Conservation (phyloP, 2,329 filamentous ascomycete genomes). For the Lecanosticta acicola region DNA sequence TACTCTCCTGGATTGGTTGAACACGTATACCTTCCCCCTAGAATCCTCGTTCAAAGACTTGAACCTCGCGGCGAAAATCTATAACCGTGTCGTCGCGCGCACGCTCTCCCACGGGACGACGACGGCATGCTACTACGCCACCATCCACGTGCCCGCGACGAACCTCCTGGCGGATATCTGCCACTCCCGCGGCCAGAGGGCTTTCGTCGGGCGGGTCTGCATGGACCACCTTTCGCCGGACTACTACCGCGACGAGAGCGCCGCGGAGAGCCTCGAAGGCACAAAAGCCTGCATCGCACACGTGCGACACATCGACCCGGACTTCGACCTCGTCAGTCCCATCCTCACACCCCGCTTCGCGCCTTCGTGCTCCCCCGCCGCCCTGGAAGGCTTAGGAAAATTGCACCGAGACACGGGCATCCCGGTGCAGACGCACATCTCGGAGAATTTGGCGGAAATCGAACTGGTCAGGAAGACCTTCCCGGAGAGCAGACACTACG, state of each 20-base stretch:
- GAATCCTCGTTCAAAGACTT: slow-evolving; percentile 68
- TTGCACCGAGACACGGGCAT: slow-evolving; percentile 59
- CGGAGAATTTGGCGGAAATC: slow-evolving; percentile 73
- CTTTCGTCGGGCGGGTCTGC: slow-evolving; percentile 88
- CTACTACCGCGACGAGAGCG: slow-evolving; percentile 71
- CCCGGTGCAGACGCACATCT: slow-evolving; percentile 82
- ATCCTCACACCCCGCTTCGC: slow-evolving; percentile 70
- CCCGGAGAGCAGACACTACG: slow-evolving; percentile 59
- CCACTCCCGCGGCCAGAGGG: slow-evolving; percentile 71
- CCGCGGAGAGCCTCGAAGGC: slow-evolving; percentile 52
- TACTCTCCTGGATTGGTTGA: slow-evolving; percentile 87
- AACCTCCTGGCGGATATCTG: slow-evolving; percentile 86
- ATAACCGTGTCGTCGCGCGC: slow-evolving; percentile 68
- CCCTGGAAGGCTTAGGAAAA: slow-evolving; percentile 59
- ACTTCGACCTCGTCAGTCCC: slow-evolving; percentile 60
- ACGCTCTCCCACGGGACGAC: slow-evolving; percentile 89
- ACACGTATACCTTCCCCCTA: slow-evolving; percentile 90
- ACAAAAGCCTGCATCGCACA: slow-evolving; percentile 48
- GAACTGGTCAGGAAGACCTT: slow-evolving; percentile 65
- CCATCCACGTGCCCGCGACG: slow-evolving; percentile 78
- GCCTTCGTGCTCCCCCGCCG: slow-evolving; percentile 47
- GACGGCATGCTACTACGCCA: slow-evolving; percentile 90
- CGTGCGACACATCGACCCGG: slow-evolving; percentile 61
- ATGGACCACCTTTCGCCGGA: slow-evolving; percentile 75
- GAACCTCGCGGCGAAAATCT: slow-evolving; percentile 62